These are phyloP conservation scores for Xylaria sp. DNA, from an alignment of 2,329 filamentous ascomycete species.

Conservation along the genomic window DNA sequence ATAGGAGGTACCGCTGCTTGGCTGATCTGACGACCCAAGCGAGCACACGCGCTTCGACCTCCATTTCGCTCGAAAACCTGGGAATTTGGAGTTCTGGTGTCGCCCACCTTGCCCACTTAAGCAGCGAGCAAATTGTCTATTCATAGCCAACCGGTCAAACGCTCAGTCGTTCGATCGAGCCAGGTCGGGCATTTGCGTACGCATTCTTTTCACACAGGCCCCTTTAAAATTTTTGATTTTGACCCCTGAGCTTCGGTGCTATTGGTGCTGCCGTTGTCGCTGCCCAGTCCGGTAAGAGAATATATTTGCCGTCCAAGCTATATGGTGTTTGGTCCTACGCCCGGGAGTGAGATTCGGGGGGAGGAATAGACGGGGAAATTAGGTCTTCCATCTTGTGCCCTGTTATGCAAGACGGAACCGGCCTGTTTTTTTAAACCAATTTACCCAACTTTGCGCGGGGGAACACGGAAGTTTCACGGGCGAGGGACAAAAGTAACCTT, in stretches of 20 bases:
- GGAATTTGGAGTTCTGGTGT: slow-evolving; percentile 21
- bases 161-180: slow-evolving; percentile 3
- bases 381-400: neutral
- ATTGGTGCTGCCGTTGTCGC: neutral
- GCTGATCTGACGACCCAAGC: slow-evolving; percentile 28
- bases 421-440: slow-evolving; percentile 14
- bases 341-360: neutral
- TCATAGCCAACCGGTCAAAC: neutral
- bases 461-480: neutral
- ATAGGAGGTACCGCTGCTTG: slow-evolving; percentile 5
- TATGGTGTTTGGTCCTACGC: neutral
- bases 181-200: neutral
- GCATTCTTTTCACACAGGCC: slow-evolving; percentile 9
- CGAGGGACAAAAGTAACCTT: slow-evolving; percentile 20
- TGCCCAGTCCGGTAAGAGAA: slow-evolving; percentile 6
- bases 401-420: slow-evolving; percentile 26
- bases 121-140: neutral
- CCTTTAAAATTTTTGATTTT: neutral
- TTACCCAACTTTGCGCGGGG: slow-evolving; percentile 1
- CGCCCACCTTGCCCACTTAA: slow-evolving; percentile 20
- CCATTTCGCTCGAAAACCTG: slow-evolving; percentile 16
- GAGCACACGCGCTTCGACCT: slow-evolving; percentile 2
- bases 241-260: neutral
- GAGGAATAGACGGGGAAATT: slow-evolving; percentile 13
- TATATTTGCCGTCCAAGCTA: neutral